Conservation (phyloP, 2,329 filamentous ascomycete genomes). For the Emergomyces orientalis region DNA sequence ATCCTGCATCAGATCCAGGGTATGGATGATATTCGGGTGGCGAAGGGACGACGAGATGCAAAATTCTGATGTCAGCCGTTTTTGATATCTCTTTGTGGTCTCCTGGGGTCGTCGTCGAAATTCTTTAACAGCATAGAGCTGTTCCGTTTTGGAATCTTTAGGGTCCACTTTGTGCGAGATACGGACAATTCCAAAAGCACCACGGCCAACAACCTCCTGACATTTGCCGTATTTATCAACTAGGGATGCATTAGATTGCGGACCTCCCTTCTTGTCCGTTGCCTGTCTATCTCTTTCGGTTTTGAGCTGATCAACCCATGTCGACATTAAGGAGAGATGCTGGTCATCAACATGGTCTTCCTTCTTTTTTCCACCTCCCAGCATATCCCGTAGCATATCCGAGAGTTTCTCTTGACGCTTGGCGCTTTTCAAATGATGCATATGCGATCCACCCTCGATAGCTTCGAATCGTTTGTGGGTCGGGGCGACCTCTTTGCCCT, state of each 20-base stretch:
- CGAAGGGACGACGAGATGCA: conserved; percentile 95
- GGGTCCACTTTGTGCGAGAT: conserved; percentile 94
- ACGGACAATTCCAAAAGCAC: conserved; percentile 92
- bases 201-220: conserved; percentile 90
- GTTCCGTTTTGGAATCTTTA: conserved; percentile 65
- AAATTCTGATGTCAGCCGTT: conserved; percentile 91
- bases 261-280: conserved; percentile 65
- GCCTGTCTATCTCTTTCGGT: conserved; percentile 71
- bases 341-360: conserved; percentile 51
- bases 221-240: conserved; percentile 98
- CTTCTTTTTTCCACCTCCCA: conserved; percentile 73
- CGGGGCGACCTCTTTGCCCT: conserved; percentile 25
- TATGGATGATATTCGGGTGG: conserved; percentile 97
- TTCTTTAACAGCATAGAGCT: conserved; percentile 95
- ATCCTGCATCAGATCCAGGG: conserved; percentile 87
- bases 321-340: conserved; percentile 85
- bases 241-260: conserved; percentile 65
- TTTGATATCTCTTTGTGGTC: conserved; percentile 95
- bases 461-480: conserved; percentile 47
- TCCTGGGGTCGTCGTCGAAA: conserved; percentile 91
- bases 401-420: conserved; percentile 90
- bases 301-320: conserved; percentile 89
- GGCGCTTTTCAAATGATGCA: conserved; percentile 79
- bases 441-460: conserved; percentile 61
- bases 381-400: conserved; percentile 78